phyloP scores from a whole-genome alignment of 2,329 filamentous ascomycete species.

The Fusarium begoniae region DNA sequence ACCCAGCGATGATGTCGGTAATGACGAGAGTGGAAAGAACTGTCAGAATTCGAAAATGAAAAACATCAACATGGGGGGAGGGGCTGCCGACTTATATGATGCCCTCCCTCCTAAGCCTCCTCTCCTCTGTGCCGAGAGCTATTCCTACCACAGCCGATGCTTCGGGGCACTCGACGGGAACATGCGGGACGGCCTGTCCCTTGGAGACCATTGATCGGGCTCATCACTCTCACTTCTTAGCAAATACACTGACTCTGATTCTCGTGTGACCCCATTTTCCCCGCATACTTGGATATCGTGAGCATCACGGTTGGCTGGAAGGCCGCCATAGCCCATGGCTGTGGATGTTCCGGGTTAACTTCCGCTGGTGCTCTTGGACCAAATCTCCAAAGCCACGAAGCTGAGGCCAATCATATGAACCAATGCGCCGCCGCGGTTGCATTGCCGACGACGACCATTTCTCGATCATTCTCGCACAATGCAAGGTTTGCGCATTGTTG shows the following conservation, averaged over 20 bases:
- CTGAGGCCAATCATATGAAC: conserved; percentile 15
- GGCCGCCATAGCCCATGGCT: conserved; percentile 15
- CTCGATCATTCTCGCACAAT: conserved; percentile 21
- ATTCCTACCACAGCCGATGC: conserved; percentile 45
- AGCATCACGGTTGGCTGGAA: conserved; percentile 40
- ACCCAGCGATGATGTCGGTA: conserved; percentile 38
- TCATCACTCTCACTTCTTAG: conserved; percentile 24
- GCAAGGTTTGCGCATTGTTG: conserved; percentile 10
- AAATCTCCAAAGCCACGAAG: conserved; percentile 11
- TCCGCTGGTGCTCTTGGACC: conserved; percentile 8
- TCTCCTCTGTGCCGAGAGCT: conserved; percentile 43
- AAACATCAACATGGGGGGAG: conserved; percentile 18
- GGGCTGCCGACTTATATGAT: conserved; percentile 39
- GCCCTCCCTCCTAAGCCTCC: conserved; percentile 11
- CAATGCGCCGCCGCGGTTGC: conserved; percentile 20
- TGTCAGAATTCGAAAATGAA: conserved; percentile 19
- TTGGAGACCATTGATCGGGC: conserved; percentile 34
- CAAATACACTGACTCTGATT: conserved; percentile 38
- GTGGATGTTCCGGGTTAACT: conserved; percentile 25
- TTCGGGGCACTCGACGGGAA: conserved; percentile 42
- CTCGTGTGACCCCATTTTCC: conserved; percentile 42
- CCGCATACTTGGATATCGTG: conserved; percentile 39
- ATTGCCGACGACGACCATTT: conserved; percentile 25
- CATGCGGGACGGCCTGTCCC: conserved; percentile 43
- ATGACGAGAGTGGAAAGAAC: conserved; percentile 27